These are phyloP conservation scores for Brettanomyces sp. DNA, from an alignment of 805 yeast genomes.

Conservation along the genomic window DNA sequence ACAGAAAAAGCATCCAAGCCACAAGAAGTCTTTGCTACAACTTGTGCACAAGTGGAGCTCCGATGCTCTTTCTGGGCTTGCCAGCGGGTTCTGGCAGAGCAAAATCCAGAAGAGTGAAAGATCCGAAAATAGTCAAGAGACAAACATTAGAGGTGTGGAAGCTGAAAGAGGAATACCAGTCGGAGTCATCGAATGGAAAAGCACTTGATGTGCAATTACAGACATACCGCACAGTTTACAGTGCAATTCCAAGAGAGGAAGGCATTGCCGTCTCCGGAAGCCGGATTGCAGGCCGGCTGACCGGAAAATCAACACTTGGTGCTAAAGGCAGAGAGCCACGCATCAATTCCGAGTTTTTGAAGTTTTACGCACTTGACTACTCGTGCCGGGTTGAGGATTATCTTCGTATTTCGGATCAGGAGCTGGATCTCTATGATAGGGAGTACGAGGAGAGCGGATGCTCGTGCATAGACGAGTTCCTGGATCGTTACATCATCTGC, in stretches of 20 bases:
- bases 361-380: conserved; percentile 41
- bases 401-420: conserved; percentile 25
- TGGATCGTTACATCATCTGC: conserved; percentile 11
- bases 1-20: too few species aligned
- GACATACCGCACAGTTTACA: conserved; percentile 2
- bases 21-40: too few species aligned
- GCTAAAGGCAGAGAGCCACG: conserved; percentile 35
- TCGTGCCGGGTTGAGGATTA: conserved; percentile 28
- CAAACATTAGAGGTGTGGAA: neutral
- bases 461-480: conserved; percentile 17
- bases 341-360: conserved; percentile 38
- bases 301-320: neutral
- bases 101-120: too few species aligned
- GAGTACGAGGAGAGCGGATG: conserved; percentile 18
- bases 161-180: too few species aligned
- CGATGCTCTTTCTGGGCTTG: too few species aligned
- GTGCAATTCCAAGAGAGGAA: conserved; percentile 1
- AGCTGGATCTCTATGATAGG: conserved; percentile 23
- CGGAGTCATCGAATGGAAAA: neutral
- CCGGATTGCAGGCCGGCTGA: neutral
- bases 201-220: conserved; percentile 1
- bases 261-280: neutral
- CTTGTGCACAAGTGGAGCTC: too few species aligned
- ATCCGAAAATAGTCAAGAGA: neutral
- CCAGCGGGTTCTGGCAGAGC: too few species aligned